These are phyloP conservation scores for Ophiostoma montium DNA, from an alignment of 2,329 filamentous ascomycete genomes.

Conservation along the genomic window DNA sequence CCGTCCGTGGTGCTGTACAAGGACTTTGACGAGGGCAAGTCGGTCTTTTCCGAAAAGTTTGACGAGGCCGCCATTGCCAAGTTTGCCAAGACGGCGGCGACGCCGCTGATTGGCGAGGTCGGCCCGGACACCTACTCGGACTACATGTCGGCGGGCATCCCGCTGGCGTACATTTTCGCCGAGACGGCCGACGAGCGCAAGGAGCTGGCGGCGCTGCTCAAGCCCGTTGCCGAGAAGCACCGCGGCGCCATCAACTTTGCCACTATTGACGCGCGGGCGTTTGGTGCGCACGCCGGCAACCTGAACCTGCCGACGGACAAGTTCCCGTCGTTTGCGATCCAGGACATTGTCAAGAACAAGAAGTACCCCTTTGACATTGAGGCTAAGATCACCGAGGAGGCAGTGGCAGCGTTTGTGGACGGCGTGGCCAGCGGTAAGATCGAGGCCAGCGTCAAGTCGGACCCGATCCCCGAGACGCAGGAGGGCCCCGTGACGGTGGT, in stretches of 20 bases:
- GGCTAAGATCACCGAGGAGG: slow-evolving; percentile 56
- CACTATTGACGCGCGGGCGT: slow-evolving; percentile 88
- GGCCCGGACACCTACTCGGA: slow-evolving; percentile 90
- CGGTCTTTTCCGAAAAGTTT: slow-evolving; percentile 67
- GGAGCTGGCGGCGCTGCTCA: slow-evolving; percentile 60
- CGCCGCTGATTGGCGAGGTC: slow-evolving; percentile 86
- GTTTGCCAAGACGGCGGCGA: slow-evolving; percentile 75
- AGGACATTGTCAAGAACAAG: slow-evolving; percentile 87
- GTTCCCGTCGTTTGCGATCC: slow-evolving; percentile 96
- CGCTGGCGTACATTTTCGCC: slow-evolving; percentile 94
- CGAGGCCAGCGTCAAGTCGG: slow-evolving; percentile 94
- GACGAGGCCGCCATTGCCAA: slow-evolving; percentile 63
- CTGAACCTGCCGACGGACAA: slow-evolving; percentile 91
- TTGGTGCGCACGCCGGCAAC: slow-evolving; percentile 90
- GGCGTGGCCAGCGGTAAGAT: slow-evolving; percentile 78
- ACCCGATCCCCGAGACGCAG: slow-evolving; percentile 87
- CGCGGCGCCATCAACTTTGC: slow-evolving; percentile 95
- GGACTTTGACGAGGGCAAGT: slow-evolving; percentile 93
- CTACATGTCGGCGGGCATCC: slow-evolving; percentile 88
- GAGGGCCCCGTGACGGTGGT: slow-evolving; percentile 78
- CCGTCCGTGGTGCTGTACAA: slow-evolving; percentile 93
- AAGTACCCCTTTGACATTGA: slow-evolving; percentile 92
- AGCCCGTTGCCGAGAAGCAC: slow-evolving; percentile 78
- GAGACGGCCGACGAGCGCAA: slow-evolving; percentile 84
- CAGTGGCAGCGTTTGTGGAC: slow-evolving; percentile 70